phyloP scores from a whole-genome alignment of 768 basidiomycete genomes.

The Trametes gibbosa region DNA sequence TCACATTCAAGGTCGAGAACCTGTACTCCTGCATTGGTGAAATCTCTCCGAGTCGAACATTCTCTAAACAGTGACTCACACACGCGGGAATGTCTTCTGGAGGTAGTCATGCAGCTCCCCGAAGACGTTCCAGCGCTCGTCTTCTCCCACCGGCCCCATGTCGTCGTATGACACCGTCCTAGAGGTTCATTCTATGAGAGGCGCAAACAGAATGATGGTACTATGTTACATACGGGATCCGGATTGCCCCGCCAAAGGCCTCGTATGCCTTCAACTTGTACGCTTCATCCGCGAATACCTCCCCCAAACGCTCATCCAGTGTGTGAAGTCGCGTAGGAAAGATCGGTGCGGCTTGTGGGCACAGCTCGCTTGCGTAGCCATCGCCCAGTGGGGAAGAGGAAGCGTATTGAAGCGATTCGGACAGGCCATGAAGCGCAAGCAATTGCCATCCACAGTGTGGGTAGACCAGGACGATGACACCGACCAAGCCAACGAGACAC shows the following conservation, averaged over 20 bases:
- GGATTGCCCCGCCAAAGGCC: conserved; percentile 24
- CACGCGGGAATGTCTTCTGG: conserved; percentile 57
- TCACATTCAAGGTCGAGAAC: conserved; percentile 44
- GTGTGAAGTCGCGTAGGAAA: conserved; percentile 27
- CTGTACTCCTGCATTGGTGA: conserved; percentile 30
- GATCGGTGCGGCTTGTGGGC: conserved; percentile 36
- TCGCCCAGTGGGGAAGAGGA: not conserved
- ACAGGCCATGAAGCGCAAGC: too few species aligned
- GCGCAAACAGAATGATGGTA: not conserved
- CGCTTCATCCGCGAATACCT: conserved; percentile 29
- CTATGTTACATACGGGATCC: conserved; percentile 35
- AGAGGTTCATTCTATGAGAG: not conserved
- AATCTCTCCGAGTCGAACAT: too few species aligned
- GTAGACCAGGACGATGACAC: too few species aligned
- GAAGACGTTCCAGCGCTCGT: conserved; percentile 44
- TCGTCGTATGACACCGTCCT: conserved; percentile 52
- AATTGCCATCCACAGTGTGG: too few species aligned
- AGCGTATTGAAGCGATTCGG: too few species aligned
- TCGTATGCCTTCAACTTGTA: conserved; percentile 31
- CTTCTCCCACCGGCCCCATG: conserved; percentile 43
- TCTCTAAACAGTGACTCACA: conserved; percentile 41
- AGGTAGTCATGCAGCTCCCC: conserved; percentile 37
- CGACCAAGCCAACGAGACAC: too few species aligned
- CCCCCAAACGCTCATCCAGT: conserved; percentile 31
- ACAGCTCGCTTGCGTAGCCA: conserved; percentile 16